A percentile compares a stretch with the other conserved stretches of the same genome.
Evolutionary conservation across 2,329 filamentous ascomycete species (phyloP).

Genomic region (Leptodontidium sp.): DNA sequence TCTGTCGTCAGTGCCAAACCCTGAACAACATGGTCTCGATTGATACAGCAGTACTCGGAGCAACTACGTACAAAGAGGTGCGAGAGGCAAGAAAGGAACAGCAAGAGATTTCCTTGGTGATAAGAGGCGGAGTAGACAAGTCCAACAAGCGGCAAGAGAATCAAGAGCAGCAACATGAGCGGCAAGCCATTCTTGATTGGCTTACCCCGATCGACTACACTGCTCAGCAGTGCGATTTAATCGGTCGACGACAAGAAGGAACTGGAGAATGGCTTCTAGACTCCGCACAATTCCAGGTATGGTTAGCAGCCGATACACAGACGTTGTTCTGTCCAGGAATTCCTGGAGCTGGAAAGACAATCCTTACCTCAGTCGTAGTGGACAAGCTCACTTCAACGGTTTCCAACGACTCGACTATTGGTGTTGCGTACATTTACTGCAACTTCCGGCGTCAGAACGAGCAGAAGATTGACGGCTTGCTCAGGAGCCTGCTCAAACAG

Average conservation of each 20-base stretch:
- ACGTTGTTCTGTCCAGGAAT: constrained; percentile 36
- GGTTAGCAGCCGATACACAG: constrained; percentile 27
- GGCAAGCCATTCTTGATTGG: too few species aligned
- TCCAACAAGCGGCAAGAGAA: too few species aligned
- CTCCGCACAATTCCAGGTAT: constrained; percentile 29
- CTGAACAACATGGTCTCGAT: too few species aligned
- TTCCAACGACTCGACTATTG: constrained; percentile 29
- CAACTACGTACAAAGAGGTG: too few species aligned
- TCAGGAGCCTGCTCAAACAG: constrained; percentile 47
- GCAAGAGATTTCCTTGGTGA: too few species aligned
- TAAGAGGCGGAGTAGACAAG: too few species aligned
- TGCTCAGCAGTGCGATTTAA: constrained; percentile 14
- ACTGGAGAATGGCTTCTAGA: constrained; percentile 35
- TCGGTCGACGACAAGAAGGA: constrained; percentile 21
- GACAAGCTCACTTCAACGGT: too few species aligned
- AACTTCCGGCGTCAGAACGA: constrained; percentile 42
- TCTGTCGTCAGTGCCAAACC: too few species aligned
- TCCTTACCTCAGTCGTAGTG: constrained; percentile 30
- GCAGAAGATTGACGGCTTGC: constrained; percentile 40
- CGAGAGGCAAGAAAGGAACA: too few species aligned
- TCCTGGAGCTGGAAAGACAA: constrained; percentile 58
- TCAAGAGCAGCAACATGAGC: too few species aligned
- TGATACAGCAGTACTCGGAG: too few species aligned
- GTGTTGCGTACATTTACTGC: constrained; percentile 30
- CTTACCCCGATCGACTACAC: too few species aligned